Conservation (phyloP, 2,329 filamentous ascomycete genomes). For the Penicillium sumatraense region DNA sequence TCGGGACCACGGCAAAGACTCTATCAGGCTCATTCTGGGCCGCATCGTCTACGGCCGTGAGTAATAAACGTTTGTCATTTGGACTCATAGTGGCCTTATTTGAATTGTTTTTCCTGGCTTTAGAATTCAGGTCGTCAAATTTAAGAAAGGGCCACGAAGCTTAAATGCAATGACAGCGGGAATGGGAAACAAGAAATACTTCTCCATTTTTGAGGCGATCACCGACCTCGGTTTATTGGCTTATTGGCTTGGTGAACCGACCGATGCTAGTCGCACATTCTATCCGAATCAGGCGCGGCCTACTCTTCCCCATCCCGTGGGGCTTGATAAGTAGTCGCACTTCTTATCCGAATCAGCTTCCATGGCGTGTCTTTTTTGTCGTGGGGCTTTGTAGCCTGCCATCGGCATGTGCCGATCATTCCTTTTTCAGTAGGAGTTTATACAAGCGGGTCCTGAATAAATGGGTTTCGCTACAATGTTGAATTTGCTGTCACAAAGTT, state of each 20-base stretch:
- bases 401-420: slow-evolving; percentile 8
- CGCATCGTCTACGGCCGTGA: slow-evolving; percentile 8
- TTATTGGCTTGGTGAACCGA: too few species aligned
- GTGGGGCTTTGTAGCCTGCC: neutral
- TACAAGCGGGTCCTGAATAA: slow-evolving; percentile 1
- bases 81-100: neutral
- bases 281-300: too few species aligned
- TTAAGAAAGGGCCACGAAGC: neutral
- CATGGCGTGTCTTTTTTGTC: neutral
- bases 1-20: slow-evolving; percentile 17
- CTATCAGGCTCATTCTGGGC: slow-evolving; percentile 14
- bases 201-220: too few species aligned
- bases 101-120: neutral
- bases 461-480: slow-evolving; percentile 4
- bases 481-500: slow-evolving; percentile 4
- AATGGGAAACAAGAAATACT: too few species aligned
- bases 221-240: too few species aligned
- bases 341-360: neutral
- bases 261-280: too few species aligned
- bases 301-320: too few species aligned
- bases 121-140: neutral
- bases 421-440: neutral
- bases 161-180: neutral
- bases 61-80: slow-evolving; percentile 17
- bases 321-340: neutral